A percentile compares a stretch with the other conserved stretches of the same genome.
These are phyloP conservation scores for Cystoderma amianthinum DNA, from an alignment of 768 basidiomycete genomes.

Conservation along the genomic window DNA sequence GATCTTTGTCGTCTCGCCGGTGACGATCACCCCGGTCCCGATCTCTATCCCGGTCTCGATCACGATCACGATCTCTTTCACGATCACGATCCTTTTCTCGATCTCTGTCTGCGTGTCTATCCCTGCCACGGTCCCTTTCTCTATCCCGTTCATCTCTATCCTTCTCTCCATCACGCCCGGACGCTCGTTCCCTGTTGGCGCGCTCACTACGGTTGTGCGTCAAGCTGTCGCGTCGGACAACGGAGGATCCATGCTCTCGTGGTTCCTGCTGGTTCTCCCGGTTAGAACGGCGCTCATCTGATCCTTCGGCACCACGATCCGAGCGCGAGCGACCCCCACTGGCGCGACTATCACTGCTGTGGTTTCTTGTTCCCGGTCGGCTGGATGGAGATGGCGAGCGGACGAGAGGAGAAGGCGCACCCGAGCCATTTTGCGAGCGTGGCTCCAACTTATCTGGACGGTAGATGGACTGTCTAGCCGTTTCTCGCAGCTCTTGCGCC, in stretches of 20 bases:
- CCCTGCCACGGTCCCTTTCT: conserved; percentile 37
- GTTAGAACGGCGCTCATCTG: conserved; percentile 49
- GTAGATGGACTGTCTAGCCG: conserved; percentile 60
- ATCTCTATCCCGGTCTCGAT: conserved; percentile 53
- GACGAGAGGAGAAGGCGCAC: conserved; percentile 50
- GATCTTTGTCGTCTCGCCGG: not conserved
- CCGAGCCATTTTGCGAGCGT: conserved; percentile 44
- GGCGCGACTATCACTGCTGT: conserved; percentile 65
- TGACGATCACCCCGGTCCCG: conserved; percentile 55
- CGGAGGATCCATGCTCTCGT: conserved; percentile 29
- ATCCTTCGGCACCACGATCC: conserved; percentile 42
- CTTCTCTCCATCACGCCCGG: conserved; percentile 34
- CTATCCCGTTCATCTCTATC: conserved; percentile 25
- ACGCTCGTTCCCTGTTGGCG: conserved; percentile 38
- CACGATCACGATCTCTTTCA: conserved; percentile 45
- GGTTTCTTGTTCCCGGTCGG: conserved; percentile 61
- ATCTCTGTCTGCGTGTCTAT: conserved; percentile 41
- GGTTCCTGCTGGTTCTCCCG: conserved; percentile 41
- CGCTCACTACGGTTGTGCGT: conserved; percentile 48
- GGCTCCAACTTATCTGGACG: conserved; percentile 35
- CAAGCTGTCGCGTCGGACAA: conserved; percentile 41
- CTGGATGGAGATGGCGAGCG: conserved; percentile 63
- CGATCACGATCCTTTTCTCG: conserved; percentile 37
- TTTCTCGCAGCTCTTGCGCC: conserved; percentile 76
- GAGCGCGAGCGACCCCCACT: conserved; percentile 59